A percentile compares a stretch with the other conserved stretches of the same genome.
Evolutionary conservation across 1,284 basidiomycete genomes (phyloP).

Genomic region (Xerocomus alliaceus): DNA sequence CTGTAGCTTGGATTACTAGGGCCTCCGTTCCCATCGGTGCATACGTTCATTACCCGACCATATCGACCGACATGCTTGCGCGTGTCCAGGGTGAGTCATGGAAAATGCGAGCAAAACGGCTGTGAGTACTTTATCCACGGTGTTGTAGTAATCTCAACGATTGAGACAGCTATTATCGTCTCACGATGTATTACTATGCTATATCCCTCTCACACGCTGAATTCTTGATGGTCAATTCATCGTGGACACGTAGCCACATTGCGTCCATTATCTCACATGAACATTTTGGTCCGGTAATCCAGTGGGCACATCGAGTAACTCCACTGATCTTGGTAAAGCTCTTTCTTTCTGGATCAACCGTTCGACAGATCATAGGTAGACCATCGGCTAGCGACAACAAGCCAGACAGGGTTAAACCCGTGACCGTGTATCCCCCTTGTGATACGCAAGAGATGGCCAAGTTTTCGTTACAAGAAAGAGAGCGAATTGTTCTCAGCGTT

Average conservation of each 20-base stretch:
- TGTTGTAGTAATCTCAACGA: conserved; percentile 5
- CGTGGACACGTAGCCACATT: conserved; percentile 92
- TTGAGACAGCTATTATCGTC: conserved; percentile 78
- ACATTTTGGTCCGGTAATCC: conserved; percentile 45
- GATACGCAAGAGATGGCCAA: conserved; percentile 78
- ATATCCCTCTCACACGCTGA: conserved; percentile 76
- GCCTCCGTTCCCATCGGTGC: conserved; percentile 78
- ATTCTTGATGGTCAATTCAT: conserved; percentile 92
- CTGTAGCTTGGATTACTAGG: conserved; percentile 64
- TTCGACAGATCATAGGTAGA: conserved; percentile 30
- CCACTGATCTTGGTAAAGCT: conserved; percentile 34
- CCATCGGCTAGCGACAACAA: conserved; percentile 8
- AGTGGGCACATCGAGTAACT: conserved; percentile 26
- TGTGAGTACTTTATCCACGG: conserved; percentile 21
- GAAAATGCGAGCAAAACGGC: conserved; percentile 52
- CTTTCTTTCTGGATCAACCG: conserved; percentile 33
- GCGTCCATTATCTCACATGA: conserved; percentile 69
- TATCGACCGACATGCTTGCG: conserved; percentile 92
- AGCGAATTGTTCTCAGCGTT: conserved; percentile 80
- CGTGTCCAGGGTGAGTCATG: conserved; percentile 82
- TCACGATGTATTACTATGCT: conserved; percentile 87
- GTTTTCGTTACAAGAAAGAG: conserved; percentile 67
- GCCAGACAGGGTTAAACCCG: conserved; percentile 11
- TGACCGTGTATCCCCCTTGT: conserved; percentile 90
- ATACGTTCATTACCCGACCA: conserved; percentile 97